Conservation (phyloP, 2,329 filamentous ascomycete genomes). For the Albifimbria verrucaria region DNA sequence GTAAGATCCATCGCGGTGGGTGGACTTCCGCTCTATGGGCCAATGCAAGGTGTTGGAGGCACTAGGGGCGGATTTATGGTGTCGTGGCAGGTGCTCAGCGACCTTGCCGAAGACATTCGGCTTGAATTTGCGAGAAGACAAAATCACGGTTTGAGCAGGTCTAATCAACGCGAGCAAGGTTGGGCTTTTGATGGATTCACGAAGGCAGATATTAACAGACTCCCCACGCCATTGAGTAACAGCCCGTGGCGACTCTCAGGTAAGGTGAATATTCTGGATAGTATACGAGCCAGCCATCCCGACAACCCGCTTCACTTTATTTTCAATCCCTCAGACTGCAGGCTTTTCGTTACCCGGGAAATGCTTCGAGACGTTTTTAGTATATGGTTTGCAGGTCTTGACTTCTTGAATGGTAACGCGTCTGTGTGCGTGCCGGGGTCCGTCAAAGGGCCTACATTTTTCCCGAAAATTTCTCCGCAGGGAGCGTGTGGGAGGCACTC, state of each 20-base stretch:
- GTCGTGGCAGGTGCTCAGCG: background rate
- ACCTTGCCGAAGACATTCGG: background rate
- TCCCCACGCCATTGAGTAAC: background rate
- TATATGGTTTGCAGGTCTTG: background rate
- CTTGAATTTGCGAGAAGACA: background rate
- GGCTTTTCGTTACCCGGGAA: background rate
- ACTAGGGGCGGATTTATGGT: background rate
- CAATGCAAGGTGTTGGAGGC: background rate
- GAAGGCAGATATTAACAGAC: background rate
- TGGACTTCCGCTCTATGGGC: background rate
- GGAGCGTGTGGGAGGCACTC: background rate
- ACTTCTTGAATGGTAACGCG: background rate
- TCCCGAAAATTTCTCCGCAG: background rate
- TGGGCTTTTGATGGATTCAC: background rate
- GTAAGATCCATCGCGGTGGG: background rate
- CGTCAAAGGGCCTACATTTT: background rate
- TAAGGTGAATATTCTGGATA: background rate
- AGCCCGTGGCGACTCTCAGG: background rate
- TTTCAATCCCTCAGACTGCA: background rate
- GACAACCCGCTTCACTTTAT: background rate
- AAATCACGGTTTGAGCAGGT: background rate
- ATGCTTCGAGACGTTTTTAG: background rate
- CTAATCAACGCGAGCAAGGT: background rate
- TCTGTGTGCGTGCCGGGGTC: background rate
- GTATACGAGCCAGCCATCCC: background rate